Conservation (phyloP, 2,329 filamentous ascomycete genomes). For the Amphichorda felina region DNA sequence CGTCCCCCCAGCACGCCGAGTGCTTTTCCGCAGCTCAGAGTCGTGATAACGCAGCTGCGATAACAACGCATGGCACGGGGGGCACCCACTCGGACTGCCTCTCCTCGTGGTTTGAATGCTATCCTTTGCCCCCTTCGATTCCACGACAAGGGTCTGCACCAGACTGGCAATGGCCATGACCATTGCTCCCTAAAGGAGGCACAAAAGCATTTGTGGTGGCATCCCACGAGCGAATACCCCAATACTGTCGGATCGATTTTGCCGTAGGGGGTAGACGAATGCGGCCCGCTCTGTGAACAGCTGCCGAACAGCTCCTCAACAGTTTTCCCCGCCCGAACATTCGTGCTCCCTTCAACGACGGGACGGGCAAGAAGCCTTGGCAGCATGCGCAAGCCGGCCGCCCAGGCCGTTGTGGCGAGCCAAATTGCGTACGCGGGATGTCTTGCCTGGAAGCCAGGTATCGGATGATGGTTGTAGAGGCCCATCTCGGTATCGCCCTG, state of each 20-base stretch:
- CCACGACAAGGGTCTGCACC: slow-evolving; percentile 10
- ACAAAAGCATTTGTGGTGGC: slow-evolving; percentile 21
- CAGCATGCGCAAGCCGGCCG: no score
- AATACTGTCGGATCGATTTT: slow-evolving; percentile 20
- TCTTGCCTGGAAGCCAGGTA: no score
- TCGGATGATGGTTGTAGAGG: no score
- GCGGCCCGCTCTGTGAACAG: slow-evolving; percentile 24
- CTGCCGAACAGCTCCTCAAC: slow-evolving; percentile 8
- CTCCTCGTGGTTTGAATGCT: slow-evolving; percentile 8
- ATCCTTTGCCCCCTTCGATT: slow-evolving; percentile 17
- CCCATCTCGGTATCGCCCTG: no score
- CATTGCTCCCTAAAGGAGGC: slow-evolving; percentile 22
- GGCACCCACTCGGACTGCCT: slow-evolving; percentile 10
- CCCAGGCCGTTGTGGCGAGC: no score
- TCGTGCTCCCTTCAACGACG: no score
- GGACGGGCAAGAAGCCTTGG: no score
- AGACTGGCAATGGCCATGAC: slow-evolving; percentile 16
- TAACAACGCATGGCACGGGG: slow-evolving; percentile 23
- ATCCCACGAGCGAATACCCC: slow-evolving; percentile 19
- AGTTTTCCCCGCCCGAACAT: no score
- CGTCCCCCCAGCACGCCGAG: no score
- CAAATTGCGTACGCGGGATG: no score
- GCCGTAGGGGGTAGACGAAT: slow-evolving; percentile 18
- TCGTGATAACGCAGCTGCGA: no score
- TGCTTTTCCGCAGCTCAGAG: no score